These are phyloP conservation scores for Graphilbum sp. DNA, from an alignment of 2,329 filamentous ascomycete species.

Conservation along the genomic window DNA sequence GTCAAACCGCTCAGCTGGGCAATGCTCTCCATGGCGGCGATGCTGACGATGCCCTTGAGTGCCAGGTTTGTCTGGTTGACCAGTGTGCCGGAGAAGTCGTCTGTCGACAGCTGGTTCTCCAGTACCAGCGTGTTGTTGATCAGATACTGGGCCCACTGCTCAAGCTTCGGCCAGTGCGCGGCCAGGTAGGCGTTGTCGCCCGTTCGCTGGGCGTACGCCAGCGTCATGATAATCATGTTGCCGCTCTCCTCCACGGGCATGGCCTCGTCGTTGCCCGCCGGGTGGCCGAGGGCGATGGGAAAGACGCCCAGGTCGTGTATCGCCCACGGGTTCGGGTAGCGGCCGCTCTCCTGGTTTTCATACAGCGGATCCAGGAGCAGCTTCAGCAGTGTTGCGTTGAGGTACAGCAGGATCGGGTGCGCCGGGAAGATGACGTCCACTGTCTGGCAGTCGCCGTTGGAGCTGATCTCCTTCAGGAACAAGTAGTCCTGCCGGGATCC, in stretches of 20 bases:
- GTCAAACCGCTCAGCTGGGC: conserved; percentile 42
- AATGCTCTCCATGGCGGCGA: conserved; percentile 60
- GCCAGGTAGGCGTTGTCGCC: conserved; percentile 26
- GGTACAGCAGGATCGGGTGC: conserved; percentile 72
- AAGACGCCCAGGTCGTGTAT: conserved; percentile 64
- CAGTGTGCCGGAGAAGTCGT: conserved; percentile 63
- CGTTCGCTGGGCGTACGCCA: conserved; percentile 39
- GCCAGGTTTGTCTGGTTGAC: conserved; percentile 61
- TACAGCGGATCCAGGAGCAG: conserved; percentile 64
- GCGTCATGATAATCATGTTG: conserved; percentile 55
- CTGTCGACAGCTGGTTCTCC: conserved; percentile 57
- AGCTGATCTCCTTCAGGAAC: conserved; percentile 82
- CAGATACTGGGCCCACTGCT: conserved; percentile 59
- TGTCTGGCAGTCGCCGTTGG: conserved; percentile 73
- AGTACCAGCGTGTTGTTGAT: conserved; percentile 54
- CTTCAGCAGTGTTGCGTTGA: conserved; percentile 60
- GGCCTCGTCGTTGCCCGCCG: conserved; percentile 51
- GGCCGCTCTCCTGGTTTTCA: conserved; percentile 62
- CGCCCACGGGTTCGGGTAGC: conserved; percentile 64
- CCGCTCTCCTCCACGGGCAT: conserved; percentile 61
- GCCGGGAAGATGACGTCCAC: conserved; percentile 76
- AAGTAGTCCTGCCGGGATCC: conserved; percentile 53
- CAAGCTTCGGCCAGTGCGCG: conserved; percentile 51
- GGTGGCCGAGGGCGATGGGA: conserved; percentile 55
- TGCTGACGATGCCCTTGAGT: conserved; percentile 60